Evolutionary conservation across 768 basidiomycete genomes (phyloP).

Genomic region (Phlegmacium glaucopus): DNA sequence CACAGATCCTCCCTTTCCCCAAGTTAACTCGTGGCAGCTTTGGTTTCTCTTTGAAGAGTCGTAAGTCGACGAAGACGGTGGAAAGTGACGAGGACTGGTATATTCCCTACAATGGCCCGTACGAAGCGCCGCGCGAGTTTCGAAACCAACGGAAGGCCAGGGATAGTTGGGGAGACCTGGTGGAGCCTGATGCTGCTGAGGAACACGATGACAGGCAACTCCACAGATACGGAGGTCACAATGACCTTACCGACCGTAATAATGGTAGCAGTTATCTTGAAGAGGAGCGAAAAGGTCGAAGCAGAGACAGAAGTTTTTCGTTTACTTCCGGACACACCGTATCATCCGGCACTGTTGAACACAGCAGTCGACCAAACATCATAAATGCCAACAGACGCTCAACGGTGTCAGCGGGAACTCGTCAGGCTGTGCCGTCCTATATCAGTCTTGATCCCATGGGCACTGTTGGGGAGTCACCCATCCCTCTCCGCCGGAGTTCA

Average conservation of each 20-base stretch:
- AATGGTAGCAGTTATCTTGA: conserved; percentile 8
- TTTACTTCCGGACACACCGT: conserved; percentile 37
- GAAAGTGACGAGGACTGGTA: conserved; percentile 51
- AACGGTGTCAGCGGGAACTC: conserved; percentile 30
- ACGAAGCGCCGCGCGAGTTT: conserved; percentile 39
- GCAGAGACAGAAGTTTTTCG: conserved; percentile 36
- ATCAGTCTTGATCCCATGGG: conserved; percentile 45
- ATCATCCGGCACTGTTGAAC: conserved; percentile 37
- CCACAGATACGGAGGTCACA: conserved; percentile 24
- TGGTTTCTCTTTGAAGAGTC: conserved; percentile 10
- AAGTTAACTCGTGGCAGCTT: conserved; percentile 3
- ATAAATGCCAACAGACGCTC: conserved; percentile 30
- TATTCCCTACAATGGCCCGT: conserved; percentile 63
- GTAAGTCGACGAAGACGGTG: conserved; percentile 10
- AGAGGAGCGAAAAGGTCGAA: conserved; percentile 20
- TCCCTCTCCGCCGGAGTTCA: conserved; percentile 30
- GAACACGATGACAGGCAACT: conserved; percentile 25
- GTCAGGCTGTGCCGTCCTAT: conserved; percentile 36
- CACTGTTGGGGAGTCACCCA: conserved; percentile 67
- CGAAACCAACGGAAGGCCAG: conserved; percentile 27
- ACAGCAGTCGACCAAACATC: conserved; percentile 28
- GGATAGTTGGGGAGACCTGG: conserved; percentile 41
- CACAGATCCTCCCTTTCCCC: background rate
- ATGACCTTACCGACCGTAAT: conserved; percentile 14
- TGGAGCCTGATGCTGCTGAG: conserved; percentile 30